Conservation (phyloP, 805 yeast species). For the Metschnikowia peoriensis region DNA sequence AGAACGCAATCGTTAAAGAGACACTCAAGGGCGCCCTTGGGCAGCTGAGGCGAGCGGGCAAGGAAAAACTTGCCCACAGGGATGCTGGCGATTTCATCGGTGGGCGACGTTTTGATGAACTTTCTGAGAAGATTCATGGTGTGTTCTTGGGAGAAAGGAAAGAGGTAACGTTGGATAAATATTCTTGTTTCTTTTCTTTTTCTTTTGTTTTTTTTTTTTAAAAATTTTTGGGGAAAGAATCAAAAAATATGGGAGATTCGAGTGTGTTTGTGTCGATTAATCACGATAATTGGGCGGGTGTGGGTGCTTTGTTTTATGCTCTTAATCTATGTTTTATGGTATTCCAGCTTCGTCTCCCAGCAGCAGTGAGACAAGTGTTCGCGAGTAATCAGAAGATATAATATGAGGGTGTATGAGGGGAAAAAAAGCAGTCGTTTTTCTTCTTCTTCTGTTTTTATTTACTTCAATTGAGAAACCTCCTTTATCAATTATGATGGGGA, state of each 20-base stretch:
- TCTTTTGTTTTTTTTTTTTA: neutral
- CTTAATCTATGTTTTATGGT: no score
- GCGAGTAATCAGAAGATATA: no score
- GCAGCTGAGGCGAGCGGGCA: conserved; percentile 72
- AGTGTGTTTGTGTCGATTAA: no score
- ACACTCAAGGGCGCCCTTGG: conserved; percentile 84
- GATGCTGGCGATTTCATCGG: conserved; percentile 62
- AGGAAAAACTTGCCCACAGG: conserved; percentile 80
- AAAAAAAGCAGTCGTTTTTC: neutral
- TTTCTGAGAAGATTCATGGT: conserved; percentile 67
- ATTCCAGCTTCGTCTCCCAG: no score
- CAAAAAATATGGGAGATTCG: no score
- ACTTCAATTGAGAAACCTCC: no score
- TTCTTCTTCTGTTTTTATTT: no score
- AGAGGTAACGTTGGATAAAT: neutral
- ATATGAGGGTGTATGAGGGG: neutral
- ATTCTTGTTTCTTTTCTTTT: neutral
- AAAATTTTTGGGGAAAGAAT: no score
- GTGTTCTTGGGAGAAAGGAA: conserved; percentile 19
- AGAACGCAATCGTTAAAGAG: conserved; percentile 79
- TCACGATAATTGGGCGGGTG: no score
- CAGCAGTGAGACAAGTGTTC: no score
- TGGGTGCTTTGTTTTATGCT: no score
- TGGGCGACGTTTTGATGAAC: conserved; percentile 54
- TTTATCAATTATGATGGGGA: neutral